Evolutionary conservation across 1,139 yeast species (phyloP).

Genomic region (Pichia sp.): DNA sequence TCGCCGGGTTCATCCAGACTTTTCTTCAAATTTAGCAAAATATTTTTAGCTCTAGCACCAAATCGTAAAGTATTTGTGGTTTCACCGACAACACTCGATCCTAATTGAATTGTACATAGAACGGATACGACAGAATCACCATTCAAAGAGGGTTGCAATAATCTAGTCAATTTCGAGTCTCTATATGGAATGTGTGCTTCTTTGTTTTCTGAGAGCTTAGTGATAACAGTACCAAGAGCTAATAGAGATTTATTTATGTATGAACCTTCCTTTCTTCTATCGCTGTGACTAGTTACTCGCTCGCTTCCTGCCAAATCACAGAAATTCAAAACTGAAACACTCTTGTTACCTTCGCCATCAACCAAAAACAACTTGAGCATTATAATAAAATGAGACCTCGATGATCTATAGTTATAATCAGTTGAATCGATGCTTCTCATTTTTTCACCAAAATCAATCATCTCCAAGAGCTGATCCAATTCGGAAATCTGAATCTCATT

Average conservation of each 20-base stretch:
- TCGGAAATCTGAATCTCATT: constrained; percentile 48
- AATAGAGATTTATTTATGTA: constrained; percentile 83
- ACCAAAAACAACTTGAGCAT: constrained; percentile 22
- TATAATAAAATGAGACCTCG: constrained; percentile 70
- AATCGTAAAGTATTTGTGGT: constrained; percentile 82
- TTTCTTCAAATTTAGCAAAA: constrained; percentile 58
- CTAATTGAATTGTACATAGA: constrained; percentile 74
- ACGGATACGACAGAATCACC: constrained; percentile 84
- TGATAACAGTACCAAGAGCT: constrained; percentile 84
- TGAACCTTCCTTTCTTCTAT: constrained; percentile 86
- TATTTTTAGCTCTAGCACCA: constrained; percentile 90
- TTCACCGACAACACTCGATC: constrained; percentile 55
- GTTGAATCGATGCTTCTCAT: constrained; percentile 81
- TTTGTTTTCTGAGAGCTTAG: constrained; percentile 51
- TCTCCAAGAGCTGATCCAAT: constrained; percentile 51
- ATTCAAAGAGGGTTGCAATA: constrained; percentile 84
- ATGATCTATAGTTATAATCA: constrained; percentile 76
- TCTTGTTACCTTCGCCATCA: constrained; percentile 17
- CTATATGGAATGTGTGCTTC: constrained; percentile 71
- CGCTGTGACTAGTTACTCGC: constrained; percentile 73
- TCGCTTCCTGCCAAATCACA: constrained; percentile 98
- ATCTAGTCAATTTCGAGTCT: constrained; percentile 82
- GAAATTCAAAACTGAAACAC: constrained; percentile 61
- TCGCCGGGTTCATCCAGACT: constrained; percentile 34
- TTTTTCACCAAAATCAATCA: constrained; percentile 62